These are phyloP conservation scores for Chalciporus piperatus DNA, from an alignment of 768 basidiomycete genomes.

Conservation along the genomic window DNA sequence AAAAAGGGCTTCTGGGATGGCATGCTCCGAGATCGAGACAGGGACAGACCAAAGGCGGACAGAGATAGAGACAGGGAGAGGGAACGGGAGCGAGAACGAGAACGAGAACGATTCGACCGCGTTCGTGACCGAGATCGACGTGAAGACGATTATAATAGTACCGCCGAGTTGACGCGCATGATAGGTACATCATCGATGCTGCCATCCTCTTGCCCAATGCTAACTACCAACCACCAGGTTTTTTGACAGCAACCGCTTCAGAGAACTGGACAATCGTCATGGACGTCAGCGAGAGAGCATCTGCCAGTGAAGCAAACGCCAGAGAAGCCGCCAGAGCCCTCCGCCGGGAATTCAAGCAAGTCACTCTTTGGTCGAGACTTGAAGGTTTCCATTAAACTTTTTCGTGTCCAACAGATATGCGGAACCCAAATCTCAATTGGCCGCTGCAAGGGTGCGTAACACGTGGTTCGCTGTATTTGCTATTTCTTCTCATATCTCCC, in stretches of 20 bases:
- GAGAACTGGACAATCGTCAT: slow-evolving; percentile 82
- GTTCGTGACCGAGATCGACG: slow-evolving; percentile 27
- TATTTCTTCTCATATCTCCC: slow-evolving; percentile 1
- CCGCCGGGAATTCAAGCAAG: slow-evolving; percentile 81
- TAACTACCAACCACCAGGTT: slow-evolving; percentile 43
- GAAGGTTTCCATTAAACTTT: slow-evolving; percentile 2
- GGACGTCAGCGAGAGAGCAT: slow-evolving; percentile 84
- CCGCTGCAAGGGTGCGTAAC: slow-evolving; percentile 65
- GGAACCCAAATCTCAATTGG: slow-evolving; percentile 70
- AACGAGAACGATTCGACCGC: slow-evolving; percentile 29
- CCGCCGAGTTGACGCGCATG: slow-evolving; percentile 63
- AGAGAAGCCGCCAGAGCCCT: slow-evolving; percentile 85
- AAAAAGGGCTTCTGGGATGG: slow-evolving; percentile 55
- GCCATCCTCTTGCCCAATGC: background rate
- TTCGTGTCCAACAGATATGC: slow-evolving; percentile 50
- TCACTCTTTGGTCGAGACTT: slow-evolving; percentile 4
- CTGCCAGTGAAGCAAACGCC: slow-evolving; percentile 64
- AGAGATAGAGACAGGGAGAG: slow-evolving; percentile 36
- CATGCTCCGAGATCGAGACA: slow-evolving; percentile 34
- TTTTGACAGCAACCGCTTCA: slow-evolving; percentile 70
- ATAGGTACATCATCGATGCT: slow-evolving; percentile 48
- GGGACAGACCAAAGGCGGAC: slow-evolving; percentile 29
- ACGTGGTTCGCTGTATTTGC: background rate
- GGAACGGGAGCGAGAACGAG: slow-evolving; percentile 23
- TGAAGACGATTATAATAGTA: slow-evolving; percentile 43